phyloP scores from a whole-genome alignment of 2,329 filamentous ascomycete genomes.

The Thelonectria olida region DNA sequence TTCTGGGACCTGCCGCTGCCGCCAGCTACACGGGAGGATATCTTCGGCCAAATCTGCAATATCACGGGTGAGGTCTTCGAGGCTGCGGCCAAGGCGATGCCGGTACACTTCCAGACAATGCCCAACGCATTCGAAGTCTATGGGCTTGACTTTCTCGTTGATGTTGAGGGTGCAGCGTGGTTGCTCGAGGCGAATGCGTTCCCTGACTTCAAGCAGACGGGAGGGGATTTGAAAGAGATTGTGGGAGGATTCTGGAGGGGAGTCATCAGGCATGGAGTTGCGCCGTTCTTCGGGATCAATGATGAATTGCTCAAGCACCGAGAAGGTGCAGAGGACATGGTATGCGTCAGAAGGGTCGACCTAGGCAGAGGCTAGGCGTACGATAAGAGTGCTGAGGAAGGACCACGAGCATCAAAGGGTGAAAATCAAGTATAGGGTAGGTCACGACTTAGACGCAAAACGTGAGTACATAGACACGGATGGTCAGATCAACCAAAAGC shows the following conservation, averaged over 20 bases:
- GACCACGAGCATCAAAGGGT: too few relatives aligned
- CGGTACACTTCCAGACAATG: slow-evolving; percentile 89
- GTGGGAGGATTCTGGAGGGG: slow-evolving; percentile 81
- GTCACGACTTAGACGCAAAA: too few relatives aligned
- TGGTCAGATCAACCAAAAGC: background rate
- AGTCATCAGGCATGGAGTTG: slow-evolving; percentile 73
- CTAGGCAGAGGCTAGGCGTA: slow-evolving; percentile 54
- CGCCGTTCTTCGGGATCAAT: slow-evolving; percentile 68
- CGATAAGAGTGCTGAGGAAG: too few relatives aligned
- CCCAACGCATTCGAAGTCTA: slow-evolving; percentile 92
- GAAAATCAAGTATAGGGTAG: too few relatives aligned
- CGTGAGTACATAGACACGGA: background rate
- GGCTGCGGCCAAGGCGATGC: slow-evolving; percentile 84
- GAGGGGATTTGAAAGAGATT: slow-evolving; percentile 77
- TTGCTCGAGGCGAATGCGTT: slow-evolving; percentile 95
- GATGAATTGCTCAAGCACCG: slow-evolving; percentile 30
- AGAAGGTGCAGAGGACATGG: slow-evolving; percentile 53
- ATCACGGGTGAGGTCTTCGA: slow-evolving; percentile 84
- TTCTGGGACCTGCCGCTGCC: slow-evolving; percentile 74
- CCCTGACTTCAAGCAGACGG: slow-evolving; percentile 94
- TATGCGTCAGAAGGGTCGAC: slow-evolving; percentile 62
- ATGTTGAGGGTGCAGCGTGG: slow-evolving; percentile 70
- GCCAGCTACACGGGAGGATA: slow-evolving; percentile 63
- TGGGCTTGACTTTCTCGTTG: slow-evolving; percentile 90
- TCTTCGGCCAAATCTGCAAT: slow-evolving; percentile 78